Evolutionary conservation across 2,329 filamentous ascomycete species (phyloP), one percentile per base, ranked within the genome.

Genomic region (Pseudogymnoascus sp.): DNA sequence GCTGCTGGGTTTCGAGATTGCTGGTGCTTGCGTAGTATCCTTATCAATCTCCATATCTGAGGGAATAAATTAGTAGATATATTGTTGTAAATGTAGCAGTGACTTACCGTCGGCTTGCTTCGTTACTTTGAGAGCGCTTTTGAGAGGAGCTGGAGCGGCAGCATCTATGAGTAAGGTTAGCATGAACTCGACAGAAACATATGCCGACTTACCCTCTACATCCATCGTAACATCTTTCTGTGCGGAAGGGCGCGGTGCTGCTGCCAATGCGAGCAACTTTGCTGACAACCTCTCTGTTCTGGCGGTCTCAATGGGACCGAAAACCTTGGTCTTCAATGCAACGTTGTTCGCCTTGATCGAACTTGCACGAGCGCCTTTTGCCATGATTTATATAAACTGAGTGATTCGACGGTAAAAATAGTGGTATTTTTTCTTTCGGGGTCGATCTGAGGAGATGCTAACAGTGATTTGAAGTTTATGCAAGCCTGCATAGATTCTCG

Each of bases 341-440:
- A 84, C 82, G 78, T 92, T 91, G 80, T 97, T 97, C 72, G 83
- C 82, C 80, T 97, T 97, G 71, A 82, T 86, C 68, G 84, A 81
- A 74, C 88, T 96, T 68, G 93, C 85, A 75, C 93, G 84, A 65
- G 89, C 81, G 74, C 90, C 89, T 76, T 96, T 97, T 23, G 93
- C 93, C 93, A 97, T 97, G 70, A 63, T 82, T 73, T 61, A 12
- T 49, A 63, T 69, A 66, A 31, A 40, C 37, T 25, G 16, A 18
- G 16, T 23, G 59, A 34, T 60, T 60, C 38, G 18, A 40, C 31
- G 40, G 25, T 11, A 16, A 40, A 16, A 34, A 56, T 31, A 34
- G 11, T 12, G 49, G n/a, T 56, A 11, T 5, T 18, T 34, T 56
- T 56, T 56, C 28, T 56, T 56, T 34, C 23, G n/a, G 28, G 28